These are phyloP conservation scores for Viola odorata DNA, from an alignment of 345 rosid species.

Conservation along the genomic window DNA sequence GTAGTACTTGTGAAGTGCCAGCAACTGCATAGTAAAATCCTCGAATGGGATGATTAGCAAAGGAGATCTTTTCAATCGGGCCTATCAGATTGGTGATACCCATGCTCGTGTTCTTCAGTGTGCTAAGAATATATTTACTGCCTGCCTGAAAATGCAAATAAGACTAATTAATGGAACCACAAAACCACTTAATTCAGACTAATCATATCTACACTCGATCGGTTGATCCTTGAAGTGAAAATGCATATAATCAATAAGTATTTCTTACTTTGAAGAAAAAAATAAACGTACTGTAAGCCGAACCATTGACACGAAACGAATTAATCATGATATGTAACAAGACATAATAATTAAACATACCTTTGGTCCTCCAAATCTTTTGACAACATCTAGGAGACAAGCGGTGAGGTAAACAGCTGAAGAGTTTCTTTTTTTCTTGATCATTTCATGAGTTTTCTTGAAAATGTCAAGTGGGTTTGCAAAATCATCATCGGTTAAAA, in stretches of 20 bases:
- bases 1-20: conserved; percentile 40
- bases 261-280: neutral
- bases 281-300: no score
- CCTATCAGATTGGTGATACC: conserved; percentile 37
- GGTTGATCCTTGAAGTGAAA: neutral
- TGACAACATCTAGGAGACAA: neutral
- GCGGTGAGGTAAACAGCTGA: neutral
- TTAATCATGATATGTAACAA: neutral
- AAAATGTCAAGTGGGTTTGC: neutral
- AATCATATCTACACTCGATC: no score
- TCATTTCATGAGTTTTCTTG: neutral
- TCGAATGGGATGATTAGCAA: conserved; percentile 35
- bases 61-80: conserved; percentile 33
- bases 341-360: neutral
- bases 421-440: neutral
- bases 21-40: conserved; percentile 35
- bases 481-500: neutral
- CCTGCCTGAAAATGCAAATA: conserved; percentile 20
- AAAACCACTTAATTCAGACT: neutral
- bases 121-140: conserved; percentile 22
- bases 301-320: neutral
- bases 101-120: conserved; percentile 37
- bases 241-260: no score
- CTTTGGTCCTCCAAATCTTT: neutral
- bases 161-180: no score